Evolutionary conservation across 306 rosid genomes (phyloP), one percentile per base, ranked within the genome.

Genomic region (Pterocarpus macrocarpus): DNA sequence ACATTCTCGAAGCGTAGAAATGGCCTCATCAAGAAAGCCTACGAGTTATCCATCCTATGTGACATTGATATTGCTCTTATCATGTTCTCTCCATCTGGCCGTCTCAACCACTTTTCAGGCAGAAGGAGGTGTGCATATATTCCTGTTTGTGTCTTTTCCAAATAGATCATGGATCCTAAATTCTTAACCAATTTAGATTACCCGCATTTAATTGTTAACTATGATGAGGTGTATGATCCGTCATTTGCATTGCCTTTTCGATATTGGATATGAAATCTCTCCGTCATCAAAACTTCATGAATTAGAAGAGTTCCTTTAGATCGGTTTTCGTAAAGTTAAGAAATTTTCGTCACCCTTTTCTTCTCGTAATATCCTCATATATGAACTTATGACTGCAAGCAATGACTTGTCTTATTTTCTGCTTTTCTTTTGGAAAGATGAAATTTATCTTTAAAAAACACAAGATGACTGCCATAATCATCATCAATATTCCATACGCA

Each of bases 11-110:
- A 93, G 15, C 92, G 97, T 35, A 85, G 96, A 88, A 93, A 93
- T 90, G 94, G 97, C 22, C 92, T 91, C 83, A 93, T 91, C 76
- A 93, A 93, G 83, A 93, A 93, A 85, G 96, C 97, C 5, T 93
- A 93, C 2, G 97, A 93, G 67, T 82, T 93, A 55, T 89, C 97
- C 35, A 83, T 93, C 75, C 89, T 93, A 0, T 93, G 97, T 33
- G 97, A 93, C 84, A 91, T 93, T 79, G 97, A 93, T 71, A 91
- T 93, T 76, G 96, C 97, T 9, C 94, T 93, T 9, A 88, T 93
- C 65, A 89, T 93, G 92, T 93, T 93, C 83, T 91, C 97, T 69
- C 86, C 92, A 3, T 93, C 96, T 0, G 90, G 85, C 5, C 89
- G 89, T 66, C 80, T 93, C 16, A 89, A 83, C 77, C 96, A 90